Evolutionary conservation across 495 filamentous ascomycete genomes (phyloP), one percentile per base, ranked within the genome.

Genomic region (Rhypophila decipiens): DNA sequence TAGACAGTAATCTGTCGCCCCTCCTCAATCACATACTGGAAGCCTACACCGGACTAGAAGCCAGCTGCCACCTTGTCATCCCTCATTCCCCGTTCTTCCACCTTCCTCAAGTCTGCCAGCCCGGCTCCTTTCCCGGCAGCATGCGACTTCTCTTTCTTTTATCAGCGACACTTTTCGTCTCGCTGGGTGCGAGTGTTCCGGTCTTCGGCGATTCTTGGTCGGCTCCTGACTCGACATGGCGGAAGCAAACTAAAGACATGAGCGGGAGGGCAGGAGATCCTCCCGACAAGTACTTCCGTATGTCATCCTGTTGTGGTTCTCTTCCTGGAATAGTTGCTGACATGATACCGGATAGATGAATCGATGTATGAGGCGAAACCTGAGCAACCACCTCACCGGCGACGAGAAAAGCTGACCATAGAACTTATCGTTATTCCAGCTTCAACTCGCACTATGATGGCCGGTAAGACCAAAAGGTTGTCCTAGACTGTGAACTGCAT

Each of bases 361-460:
- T 78, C 77, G 24, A 60, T 61, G 78, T 80, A 73, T 58, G 76
- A 66, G 46, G 24, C 31, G 38, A 19, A 18, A 13, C 18, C 38
- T 13, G 3, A 3, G 13, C 10, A 3, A 18, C 2, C 10, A 2
- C 8, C 12, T 40, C 7, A 2, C 3, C 4, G 5, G 13, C 27
- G 9, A 5, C n/a, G 40, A 43, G 12, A 24, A 22, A 11, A 41
- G 4, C 22, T 36, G 18, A 24, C 19, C 24, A 8, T 24, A 21
- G 10, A 3, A 24, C 33, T 31, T 31, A 7, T 31, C 13, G 7
- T 45, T 27, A 24, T 12, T 19, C 36, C 36, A 83, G 78, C 20
- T 82, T 81, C 50, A 71, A 82, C 58, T 67, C 75, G 49, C 79
- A 82, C 57, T 82, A 81, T 57, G 80, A 84, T 63, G 77, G 74